Base-by-base conservation (phyloP, 2,329 filamentous ascomycete genomes). In the Teratosphaeriaceae sp. region DNA sequence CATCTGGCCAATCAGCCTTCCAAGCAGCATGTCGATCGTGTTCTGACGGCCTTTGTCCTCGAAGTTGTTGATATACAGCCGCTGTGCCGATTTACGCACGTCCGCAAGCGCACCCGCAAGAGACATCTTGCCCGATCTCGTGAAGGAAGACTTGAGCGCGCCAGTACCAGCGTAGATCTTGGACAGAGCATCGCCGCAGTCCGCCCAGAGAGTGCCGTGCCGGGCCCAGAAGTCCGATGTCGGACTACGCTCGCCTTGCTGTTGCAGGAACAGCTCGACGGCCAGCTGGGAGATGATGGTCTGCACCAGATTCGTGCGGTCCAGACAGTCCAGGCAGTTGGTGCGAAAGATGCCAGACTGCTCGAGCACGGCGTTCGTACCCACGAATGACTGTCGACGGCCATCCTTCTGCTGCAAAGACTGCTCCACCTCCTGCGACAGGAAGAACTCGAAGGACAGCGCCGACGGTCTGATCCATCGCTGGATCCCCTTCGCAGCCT, bases 11-110 rank as follows among this genome's bases (percentile, higher is more conserved):
- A 94, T 83, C 30, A 95, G 68, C 42, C 88, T 78, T 2, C 90
- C 90, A n/a, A 98, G 73, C 5, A 98, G 75, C 68, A 94, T 82
- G 64, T 98, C 92, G 53, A 98, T 97, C 1, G 88, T 96, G 54
- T 88, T 89, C 61, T 98, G 92, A 36, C 88, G 77, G 18, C 83
- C 85, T 52, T 94, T 94, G 63, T 98, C 92, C 7, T 88, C 79
- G 62, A 98, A 97, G 60, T 96, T 97, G 68, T 98, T 98, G 68
- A 96, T 90, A 61, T 96, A 97, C 49, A 96, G 78, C 46, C 92
- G 78, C 40, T 92, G 92, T 1, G 90, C 89, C 52, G 88, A 95
- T 66, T 98, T 98, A 42, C 90, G 80, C 34, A 88, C 85, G 68
- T 98, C 92, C n/a, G 92, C 89, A 53, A 98, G 79, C 9, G 89